phyloP scores from a whole-genome alignment of 2,329 filamentous ascomycete genomes.

The Sporothrix curviconia region DNA sequence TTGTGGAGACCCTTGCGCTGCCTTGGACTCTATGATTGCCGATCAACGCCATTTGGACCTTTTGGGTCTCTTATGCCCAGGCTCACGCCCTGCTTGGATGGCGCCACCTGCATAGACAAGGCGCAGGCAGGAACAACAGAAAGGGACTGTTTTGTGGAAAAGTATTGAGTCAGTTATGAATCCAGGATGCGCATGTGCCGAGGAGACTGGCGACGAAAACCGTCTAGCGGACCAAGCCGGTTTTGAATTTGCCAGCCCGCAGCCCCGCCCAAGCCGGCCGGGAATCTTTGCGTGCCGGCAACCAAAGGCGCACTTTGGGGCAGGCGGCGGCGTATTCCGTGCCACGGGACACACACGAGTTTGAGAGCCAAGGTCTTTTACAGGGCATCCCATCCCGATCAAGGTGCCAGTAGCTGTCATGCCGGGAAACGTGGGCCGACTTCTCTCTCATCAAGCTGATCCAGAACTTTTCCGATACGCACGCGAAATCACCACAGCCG shows the following conservation, averaged over 20 bases:
- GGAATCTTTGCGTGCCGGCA: conserved; percentile 55
- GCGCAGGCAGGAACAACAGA: conserved; percentile 85
- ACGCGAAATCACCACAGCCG: conserved; percentile 74
- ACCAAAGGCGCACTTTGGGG: conserved; percentile 56
- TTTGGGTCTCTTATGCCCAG: conserved; percentile 84
- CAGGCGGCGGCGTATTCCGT: conserved; percentile 60
- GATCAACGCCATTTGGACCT: conserved; percentile 97
- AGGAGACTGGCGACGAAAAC: conserved; percentile 45
- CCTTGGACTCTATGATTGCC: conserved; percentile 86
- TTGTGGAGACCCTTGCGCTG: conserved; percentile 77
- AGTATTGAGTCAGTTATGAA: conserved; percentile 95
- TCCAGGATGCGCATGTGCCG: conserved; percentile 70
- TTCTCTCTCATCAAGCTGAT: conserved; percentile 97
- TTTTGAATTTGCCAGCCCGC: conserved; percentile 41
- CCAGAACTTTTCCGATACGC: conserved; percentile 80
- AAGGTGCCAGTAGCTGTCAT: conserved; percentile 91
- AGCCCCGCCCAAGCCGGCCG: conserved; percentile 41
- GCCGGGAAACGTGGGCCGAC: conserved; percentile 92
- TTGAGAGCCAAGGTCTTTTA: conserved; percentile 93
- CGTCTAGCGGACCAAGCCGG: conserved; percentile 35
- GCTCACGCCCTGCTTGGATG: conserved; percentile 77
- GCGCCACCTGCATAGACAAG: conserved; percentile 68
- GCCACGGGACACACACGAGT: conserved; percentile 93
- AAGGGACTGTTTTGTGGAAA: conserved; percentile 96
- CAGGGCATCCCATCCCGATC: conserved; percentile 88